These are phyloP conservation scores for Ocimum tenuiflorum DNA, from an alignment of 257 asterid species.

Conservation along the genomic window DNA sequence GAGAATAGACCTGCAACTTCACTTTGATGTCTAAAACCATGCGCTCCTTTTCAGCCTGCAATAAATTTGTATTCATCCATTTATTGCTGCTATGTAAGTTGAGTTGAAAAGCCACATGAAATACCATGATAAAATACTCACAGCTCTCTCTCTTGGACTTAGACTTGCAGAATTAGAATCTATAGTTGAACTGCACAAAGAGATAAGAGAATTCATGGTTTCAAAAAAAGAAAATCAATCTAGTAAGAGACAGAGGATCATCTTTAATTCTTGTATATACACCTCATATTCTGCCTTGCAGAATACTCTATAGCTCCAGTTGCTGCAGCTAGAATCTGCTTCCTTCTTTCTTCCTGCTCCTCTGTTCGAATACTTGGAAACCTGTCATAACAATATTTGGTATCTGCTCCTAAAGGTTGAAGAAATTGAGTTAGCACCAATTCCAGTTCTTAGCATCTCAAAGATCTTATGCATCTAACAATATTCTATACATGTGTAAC, in stretches of 20 bases:
- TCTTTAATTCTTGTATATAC: slow-evolving; percentile 25
- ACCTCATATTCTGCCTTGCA: slow-evolving; percentile 61
- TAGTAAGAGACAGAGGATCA: slow-evolving; percentile 13
- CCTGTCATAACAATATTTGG: slow-evolving; percentile 60
- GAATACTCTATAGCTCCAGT: slow-evolving; percentile 80
- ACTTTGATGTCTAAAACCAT: slow-evolving; percentile 97
- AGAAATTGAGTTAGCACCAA: slow-evolving; percentile 10
- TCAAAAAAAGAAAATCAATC: slow-evolving; percentile 12
- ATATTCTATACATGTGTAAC: slow-evolving; percentile 16
- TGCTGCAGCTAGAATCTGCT: slow-evolving; percentile 81
- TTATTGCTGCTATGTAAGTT: slow-evolving; percentile 14
- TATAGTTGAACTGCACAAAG: slow-evolving; percentile 53
- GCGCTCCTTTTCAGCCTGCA: slow-evolving; percentile 94
- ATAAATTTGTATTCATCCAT: slow-evolving; percentile 13
- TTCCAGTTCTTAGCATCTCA: slow-evolving; percentile 10
- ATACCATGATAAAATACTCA: slow-evolving; percentile 36
- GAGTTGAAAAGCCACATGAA: slow-evolving; percentile 9
- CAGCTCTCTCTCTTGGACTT: slow-evolving; percentile 92
- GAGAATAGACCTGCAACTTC: slow-evolving; percentile 71
- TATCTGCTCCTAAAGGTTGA: slow-evolving; percentile 39
- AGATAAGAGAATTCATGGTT: slow-evolving; percentile 5
- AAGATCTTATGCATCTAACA: slow-evolving; percentile 11
- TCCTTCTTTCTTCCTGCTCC: slow-evolving; percentile 85
- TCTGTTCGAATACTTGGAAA: slow-evolving; percentile 64
- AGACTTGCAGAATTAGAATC: slow-evolving; percentile 70